Percentiles rank a stretch among this genome's conserved stretches.
Evolutionary conservation across 2,329 filamentous ascomycete genomes (phyloP).

Genomic region (Cadophora gregata): DNA sequence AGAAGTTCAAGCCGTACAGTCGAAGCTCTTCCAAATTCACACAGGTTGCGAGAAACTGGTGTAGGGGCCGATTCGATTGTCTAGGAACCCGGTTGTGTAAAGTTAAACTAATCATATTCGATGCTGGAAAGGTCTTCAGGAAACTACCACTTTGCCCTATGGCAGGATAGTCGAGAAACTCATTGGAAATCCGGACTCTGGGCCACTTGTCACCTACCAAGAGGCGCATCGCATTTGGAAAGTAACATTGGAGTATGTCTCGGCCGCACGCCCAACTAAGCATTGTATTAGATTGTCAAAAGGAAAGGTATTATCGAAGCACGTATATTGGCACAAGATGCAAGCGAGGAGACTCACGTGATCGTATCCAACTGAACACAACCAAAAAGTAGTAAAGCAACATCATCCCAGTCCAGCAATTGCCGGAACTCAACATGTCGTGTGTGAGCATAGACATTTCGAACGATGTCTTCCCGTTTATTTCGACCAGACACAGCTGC

Average conservation of each 20-base stretch:
- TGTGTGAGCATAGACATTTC: neutral
- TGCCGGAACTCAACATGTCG: neutral
- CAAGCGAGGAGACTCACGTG: neutral
- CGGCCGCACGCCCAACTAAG: neutral
- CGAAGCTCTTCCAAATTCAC: neutral
- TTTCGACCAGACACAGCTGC: neutral
- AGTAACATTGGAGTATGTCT: conserved; percentile 2
- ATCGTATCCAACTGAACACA: neutral
- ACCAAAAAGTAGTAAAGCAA: neutral
- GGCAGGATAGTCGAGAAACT: neutral
- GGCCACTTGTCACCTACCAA: neutral
- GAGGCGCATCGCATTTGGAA: neutral
- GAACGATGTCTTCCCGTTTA: neutral
- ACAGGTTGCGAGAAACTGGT: neutral
- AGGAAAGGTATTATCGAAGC: neutral
- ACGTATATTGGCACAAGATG: neutral
- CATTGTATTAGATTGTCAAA: neutral
- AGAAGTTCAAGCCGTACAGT: neutral
- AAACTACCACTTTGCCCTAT: neutral
- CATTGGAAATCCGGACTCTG: neutral
- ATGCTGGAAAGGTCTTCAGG: neutral
- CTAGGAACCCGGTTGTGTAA: neutral
- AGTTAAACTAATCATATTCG: neutral
- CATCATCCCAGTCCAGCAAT: neutral
- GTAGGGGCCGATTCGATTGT: neutral